Evolutionary conservation across 257 asterid species (phyloP).

Genomic region (Scutellaria baicalensis): DNA sequence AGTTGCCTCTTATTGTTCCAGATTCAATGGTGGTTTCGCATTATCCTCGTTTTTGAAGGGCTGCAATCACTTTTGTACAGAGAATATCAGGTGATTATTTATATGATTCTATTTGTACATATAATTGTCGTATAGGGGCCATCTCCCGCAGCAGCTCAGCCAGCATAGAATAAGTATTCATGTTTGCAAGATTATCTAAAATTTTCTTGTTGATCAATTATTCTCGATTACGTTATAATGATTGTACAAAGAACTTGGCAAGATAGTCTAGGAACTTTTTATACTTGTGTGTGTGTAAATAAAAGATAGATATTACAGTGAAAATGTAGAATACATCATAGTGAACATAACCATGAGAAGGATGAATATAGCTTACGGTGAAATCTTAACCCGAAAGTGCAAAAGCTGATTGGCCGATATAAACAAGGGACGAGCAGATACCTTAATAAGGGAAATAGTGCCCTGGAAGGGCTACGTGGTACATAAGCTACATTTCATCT

Average conservation of each 20-base stretch:
- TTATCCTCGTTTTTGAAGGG: constrained; percentile 36
- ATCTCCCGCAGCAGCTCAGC: not conserved
- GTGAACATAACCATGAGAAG: too few species aligned
- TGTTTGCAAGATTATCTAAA: not conserved
- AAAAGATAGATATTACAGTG: too few species aligned
- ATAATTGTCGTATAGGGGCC: constrained; percentile 16
- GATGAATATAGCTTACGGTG: too few species aligned
- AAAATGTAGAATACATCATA: too few species aligned
- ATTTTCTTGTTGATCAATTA: not conserved
- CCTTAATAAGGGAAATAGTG: constrained; percentile 11
- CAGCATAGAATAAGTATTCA: too few species aligned
- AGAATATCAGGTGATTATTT: constrained; percentile 11
- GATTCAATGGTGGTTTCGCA: constrained; percentile 41
- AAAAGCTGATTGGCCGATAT: not conserved
- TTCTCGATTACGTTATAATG: too few species aligned
- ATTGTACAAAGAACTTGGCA: too few species aligned
- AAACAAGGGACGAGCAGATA: constrained; percentile 6
- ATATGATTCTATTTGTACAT: constrained; percentile 15
- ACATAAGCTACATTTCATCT: constrained; percentile 22
- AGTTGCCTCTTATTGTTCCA: constrained; percentile 51
- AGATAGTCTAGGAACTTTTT: too few species aligned
- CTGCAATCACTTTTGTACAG: constrained; percentile 8
- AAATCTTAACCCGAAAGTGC: too few species aligned
- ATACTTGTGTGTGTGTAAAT: too few species aligned
- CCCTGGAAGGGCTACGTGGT: constrained; percentile 18